phyloP scores from a whole-genome alignment of 352 stramenopile species.

The Phytophthora litchii region DNA sequence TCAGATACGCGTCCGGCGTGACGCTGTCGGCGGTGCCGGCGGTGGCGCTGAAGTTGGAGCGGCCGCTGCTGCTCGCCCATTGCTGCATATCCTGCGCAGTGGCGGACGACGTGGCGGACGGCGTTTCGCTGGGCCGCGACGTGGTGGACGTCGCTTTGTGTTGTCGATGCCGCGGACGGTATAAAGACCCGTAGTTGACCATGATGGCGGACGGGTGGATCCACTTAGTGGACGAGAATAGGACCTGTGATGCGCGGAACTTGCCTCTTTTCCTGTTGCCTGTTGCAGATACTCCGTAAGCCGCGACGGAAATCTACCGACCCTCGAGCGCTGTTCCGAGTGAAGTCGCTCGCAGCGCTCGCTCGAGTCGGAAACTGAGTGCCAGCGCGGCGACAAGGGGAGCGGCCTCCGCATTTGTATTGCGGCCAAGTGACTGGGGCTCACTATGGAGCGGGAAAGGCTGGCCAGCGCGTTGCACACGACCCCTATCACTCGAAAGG shows the following conservation, averaged over 20 bases:
- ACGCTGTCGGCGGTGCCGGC: conserved; percentile 4
- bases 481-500: conserved; percentile 19
- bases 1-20: conserved; percentile 54
- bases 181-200: conserved; percentile 45
- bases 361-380: conserved; percentile 44
- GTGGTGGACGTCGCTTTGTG: conserved; percentile 31
- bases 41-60: conserved; percentile 17
- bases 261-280: conserved; percentile 8
- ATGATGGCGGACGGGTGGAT: conserved; percentile 24
- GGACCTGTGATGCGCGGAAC: conserved; percentile 13
- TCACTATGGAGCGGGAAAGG: conserved; percentile 29
- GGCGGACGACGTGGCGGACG: conserved; percentile 19
- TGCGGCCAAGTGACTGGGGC: conserved; percentile 6
- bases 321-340: not conserved
- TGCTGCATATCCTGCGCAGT: conserved; percentile 13
- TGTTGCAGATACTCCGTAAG: not conserved
- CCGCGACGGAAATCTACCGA: not conserved
- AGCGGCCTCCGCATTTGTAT: conserved; percentile 4
- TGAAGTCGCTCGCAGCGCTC: conserved; percentile 23
- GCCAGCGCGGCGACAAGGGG: conserved; percentile 24
- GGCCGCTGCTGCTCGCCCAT: conserved; percentile 28
- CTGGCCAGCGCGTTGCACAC: conserved; percentile 23
- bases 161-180: conserved; percentile 31
- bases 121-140: conserved; percentile 25
- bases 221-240: conserved; percentile 29